Percentiles rank a stretch among this genome's conserved stretches.
Conservation (phyloP, 192 early-diverging fungal genomes). For the Entomortierella parvispora region DNA sequence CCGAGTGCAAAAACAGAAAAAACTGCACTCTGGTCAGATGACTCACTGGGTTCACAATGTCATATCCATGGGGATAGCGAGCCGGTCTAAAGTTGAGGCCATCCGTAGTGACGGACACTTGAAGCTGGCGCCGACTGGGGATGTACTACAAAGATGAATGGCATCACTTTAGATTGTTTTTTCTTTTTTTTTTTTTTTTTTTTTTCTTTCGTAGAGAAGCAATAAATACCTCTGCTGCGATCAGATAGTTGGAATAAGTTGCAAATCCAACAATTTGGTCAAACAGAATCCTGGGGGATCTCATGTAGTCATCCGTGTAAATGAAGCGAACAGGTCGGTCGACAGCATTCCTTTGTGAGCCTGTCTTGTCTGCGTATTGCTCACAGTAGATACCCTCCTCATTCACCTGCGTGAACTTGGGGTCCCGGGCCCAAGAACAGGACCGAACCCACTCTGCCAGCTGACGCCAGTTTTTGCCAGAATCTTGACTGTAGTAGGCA, state of each 20-base stretch:
- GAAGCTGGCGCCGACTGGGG: conserved; percentile 55
- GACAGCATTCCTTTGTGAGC: conserved; percentile 58
- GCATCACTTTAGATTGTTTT: too few relatives aligned
- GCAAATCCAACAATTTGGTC: conserved; percentile 82
- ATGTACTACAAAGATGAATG: conserved; percentile 19
- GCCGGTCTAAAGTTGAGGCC: conserved; percentile 74
- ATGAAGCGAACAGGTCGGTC: conserved; percentile 70
- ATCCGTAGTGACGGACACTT: conserved; percentile 76
- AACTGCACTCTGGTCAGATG: too few relatives aligned
- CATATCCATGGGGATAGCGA: conserved; percentile 80
- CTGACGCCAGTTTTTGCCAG: conserved; percentile 74
- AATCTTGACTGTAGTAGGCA: conserved; percentile 75
- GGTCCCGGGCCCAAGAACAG: conserved; percentile 76
- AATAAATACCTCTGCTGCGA: conserved; percentile 72
- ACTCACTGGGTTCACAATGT: conserved; percentile 59
- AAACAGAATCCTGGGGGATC: conserved; percentile 62
- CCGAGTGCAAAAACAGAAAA: too few relatives aligned
- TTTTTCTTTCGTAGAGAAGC: too few relatives aligned
- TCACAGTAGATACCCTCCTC: conserved; percentile 80
- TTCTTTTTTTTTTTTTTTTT: too few relatives aligned
- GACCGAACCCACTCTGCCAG: conserved; percentile 76
- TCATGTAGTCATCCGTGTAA: conserved; percentile 67
- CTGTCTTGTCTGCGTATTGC: conserved; percentile 69
- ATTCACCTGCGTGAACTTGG: conserved; percentile 60
- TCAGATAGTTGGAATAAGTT: conserved; percentile 80